Conservation (phyloP, 371 early-diverging fungal species). For the Dipsacomyces acuminosporus region DNA sequence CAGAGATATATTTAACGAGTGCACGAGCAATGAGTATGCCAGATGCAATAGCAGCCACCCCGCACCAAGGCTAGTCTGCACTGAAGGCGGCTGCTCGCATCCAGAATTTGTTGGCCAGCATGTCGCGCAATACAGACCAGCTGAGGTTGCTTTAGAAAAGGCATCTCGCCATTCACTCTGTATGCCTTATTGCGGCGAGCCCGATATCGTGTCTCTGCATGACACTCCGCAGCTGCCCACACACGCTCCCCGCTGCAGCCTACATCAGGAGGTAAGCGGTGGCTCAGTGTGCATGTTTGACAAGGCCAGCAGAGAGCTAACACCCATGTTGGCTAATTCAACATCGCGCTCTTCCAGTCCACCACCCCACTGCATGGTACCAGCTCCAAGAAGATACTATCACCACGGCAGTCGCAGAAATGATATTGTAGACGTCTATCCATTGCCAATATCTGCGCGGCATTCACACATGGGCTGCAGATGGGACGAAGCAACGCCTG, state of each 20-base stretch:
- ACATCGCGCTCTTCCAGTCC: not conserved
- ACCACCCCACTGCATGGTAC: not conserved
- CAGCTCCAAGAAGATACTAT: not conserved
- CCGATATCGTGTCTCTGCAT: no score
- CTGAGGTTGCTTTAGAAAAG: not conserved
- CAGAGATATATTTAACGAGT: conserved; percentile 5
- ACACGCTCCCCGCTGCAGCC: no score
- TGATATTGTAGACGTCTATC: not conserved
- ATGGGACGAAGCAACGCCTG: conserved; percentile 5
- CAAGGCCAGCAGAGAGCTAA: no score
- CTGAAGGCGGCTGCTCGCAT: no score
- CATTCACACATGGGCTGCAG: conserved; percentile 4
- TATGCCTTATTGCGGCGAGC: no score
- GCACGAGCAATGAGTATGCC: conserved; percentile 11
- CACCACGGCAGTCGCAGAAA: no score
- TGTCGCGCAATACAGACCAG: not conserved
- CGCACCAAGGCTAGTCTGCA: not conserved
- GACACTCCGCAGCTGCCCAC: no score
- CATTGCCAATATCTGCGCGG: conserved; percentile 4
- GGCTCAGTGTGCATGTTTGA: no score
- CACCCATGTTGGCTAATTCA: no score
- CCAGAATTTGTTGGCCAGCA: no score
- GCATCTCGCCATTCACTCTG: not conserved
- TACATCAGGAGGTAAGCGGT: no score
- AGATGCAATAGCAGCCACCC: not conserved